phyloP scores from a whole-genome alignment of 148 eudicot species.

The Rhododendron vialii region DNA sequence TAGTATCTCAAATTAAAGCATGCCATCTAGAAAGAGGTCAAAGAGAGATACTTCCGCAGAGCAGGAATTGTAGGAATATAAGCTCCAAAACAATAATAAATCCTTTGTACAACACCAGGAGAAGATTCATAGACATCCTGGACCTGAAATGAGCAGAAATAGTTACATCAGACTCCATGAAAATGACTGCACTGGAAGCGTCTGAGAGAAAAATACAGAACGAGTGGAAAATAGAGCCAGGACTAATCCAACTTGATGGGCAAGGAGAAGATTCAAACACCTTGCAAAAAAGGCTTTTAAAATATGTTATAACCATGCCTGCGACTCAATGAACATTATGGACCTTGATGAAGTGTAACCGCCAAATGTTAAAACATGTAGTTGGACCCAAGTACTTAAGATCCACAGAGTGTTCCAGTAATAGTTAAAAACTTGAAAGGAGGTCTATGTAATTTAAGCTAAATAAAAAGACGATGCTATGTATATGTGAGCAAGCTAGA shows the following conservation, averaged over 20 bases:
- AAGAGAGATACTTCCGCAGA: conserved; percentile 58
- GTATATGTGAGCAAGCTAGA: neutral
- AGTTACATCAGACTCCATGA: neutral
- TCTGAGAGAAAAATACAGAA: neutral
- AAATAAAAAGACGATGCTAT: neutral
- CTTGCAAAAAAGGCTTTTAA: neutral
- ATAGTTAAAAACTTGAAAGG: neutral
- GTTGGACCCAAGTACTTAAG: neutral
- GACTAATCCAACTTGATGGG: neutral
- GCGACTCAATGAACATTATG: neutral
- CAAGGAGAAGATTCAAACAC: neutral
- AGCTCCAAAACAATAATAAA: conserved; percentile 65
- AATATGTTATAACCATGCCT: neutral
- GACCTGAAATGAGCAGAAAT: conserved; percentile 44
- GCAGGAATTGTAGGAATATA: conserved; percentile 70
- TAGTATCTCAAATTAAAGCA: neutral
- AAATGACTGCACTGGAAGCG: neutral
- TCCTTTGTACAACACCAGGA: conserved; percentile 60
- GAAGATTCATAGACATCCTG: conserved; percentile 45
- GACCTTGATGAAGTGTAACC: neutral
- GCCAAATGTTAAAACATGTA: neutral
- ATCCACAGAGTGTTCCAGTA: neutral
- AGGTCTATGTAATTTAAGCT: neutral
- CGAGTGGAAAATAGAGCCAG: neutral
- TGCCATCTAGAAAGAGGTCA: neutral